Percentiles rank a stretch among this genome's conserved stretches.
Evolutionary conservation across 2,329 filamentous ascomycete genomes (phyloP).

Genomic region (Monosporascus sp.): DNA sequence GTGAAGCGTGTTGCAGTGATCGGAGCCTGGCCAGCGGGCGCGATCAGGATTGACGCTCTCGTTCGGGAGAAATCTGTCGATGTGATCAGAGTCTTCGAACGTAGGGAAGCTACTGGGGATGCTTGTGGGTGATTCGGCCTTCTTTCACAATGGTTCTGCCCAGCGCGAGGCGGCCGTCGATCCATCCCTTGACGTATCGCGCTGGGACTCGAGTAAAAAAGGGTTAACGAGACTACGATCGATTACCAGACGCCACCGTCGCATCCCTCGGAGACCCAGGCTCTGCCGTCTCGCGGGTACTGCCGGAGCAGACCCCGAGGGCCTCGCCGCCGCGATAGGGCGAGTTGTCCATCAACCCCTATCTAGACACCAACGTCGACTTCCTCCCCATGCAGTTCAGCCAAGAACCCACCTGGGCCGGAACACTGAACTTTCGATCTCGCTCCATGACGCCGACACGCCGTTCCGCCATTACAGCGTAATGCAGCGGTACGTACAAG

Average conservation of each 20-base stretch:
- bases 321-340: constrained; percentile 43
- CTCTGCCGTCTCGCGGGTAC: constrained; percentile 39
- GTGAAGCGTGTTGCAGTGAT: constrained; percentile 50
- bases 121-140: constrained; percentile 42
- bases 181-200: too few relatives aligned
- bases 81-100: constrained; percentile 56
- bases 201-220: too few relatives aligned
- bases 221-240: constrained; percentile 31
- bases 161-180: too few relatives aligned
- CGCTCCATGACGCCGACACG: constrained; percentile 49
- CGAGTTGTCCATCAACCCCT: constrained; percentile 57
- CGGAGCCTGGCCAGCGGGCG: constrained; percentile 56
- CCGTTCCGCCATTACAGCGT: constrained; percentile 59
- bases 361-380: constrained; percentile 62
- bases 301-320: constrained; percentile 43
- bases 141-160: not conserved
- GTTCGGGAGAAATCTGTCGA: constrained; percentile 55
- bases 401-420: constrained; percentile 46
- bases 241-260: constrained; percentile 33
- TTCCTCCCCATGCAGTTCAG: constrained; percentile 55
- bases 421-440: constrained; percentile 35
- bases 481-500: constrained; percentile 50
- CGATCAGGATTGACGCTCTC: constrained; percentile 56
- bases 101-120: constrained; percentile 56
- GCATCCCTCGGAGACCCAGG: constrained; percentile 38